A percentile compares a stretch with the other conserved stretches of the same genome.
These are phyloP conservation scores for Amaranthus hypochondriacus DNA, from an alignment of 148 eudicot genomes.

Conservation along the genomic window DNA sequence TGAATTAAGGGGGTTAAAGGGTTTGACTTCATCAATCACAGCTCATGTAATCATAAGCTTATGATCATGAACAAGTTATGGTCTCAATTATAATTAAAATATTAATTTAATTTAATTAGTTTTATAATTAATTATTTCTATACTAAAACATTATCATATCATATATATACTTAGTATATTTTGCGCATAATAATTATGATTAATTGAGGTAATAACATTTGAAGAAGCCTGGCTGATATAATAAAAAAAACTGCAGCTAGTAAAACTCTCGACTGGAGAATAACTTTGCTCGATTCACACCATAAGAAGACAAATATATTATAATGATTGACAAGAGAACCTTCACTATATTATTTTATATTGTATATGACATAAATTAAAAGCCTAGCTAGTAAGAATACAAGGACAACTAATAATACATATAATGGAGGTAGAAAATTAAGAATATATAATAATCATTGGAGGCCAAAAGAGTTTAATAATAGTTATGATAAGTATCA, in stretches of 20 bases:
- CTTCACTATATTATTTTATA: constrained; percentile 17
- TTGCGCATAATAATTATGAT: too few relatives aligned
- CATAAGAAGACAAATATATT: constrained; percentile 6
- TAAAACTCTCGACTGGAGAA: too few relatives aligned
- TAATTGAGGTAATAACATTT: too few relatives aligned
- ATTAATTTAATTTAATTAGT: neutral
- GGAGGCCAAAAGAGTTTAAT: constrained; percentile 23
- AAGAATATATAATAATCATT: constrained; percentile 19
- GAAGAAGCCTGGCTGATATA: too few relatives aligned
- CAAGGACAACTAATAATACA: constrained; percentile 26
- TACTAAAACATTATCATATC: too few relatives aligned
- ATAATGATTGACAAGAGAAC: constrained; percentile 15
- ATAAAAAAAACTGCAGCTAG: too few relatives aligned
- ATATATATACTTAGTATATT: too few relatives aligned
- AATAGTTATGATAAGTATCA: constrained; percentile 10
- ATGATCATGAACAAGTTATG: constrained; percentile 24
- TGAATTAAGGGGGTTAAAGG: constrained; percentile 11
- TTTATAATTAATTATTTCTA: neutral
- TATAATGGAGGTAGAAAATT: constrained; percentile 14
- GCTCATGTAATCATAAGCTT: constrained; percentile 36
- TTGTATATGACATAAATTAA: neutral
- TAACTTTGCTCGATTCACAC: too few relatives aligned
- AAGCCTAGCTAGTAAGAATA: constrained; percentile 16
- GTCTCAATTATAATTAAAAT: neutral
- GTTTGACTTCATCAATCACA: constrained; percentile 31